Percentiles rank a stretch among this genome's conserved stretches.
Conservation (phyloP, 1,284 basidiomycete species). For the Coniferiporia sulphurascens region DNA sequence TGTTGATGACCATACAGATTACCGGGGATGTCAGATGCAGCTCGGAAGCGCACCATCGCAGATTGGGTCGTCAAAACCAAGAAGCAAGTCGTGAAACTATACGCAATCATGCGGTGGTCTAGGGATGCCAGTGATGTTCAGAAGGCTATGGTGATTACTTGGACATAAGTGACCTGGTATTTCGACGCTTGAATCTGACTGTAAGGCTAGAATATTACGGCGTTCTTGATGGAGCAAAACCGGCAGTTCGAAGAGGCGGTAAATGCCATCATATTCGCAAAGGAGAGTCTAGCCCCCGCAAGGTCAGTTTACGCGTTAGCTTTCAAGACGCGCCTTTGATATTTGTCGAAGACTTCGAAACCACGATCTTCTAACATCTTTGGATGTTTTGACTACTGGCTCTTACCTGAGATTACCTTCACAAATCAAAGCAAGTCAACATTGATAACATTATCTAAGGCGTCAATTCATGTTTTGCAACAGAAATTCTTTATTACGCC, state of each 20-base stretch:
- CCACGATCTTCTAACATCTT: conserved; percentile 84
- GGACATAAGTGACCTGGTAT: neutral
- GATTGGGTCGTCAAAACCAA: conserved; percentile 87
- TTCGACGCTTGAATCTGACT: neutral
- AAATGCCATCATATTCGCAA: conserved; percentile 56
- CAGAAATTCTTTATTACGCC: conserved; percentile 65
- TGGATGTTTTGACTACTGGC: conserved; percentile 81
- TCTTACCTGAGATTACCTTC: conserved; percentile 77
- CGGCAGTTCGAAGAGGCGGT: conserved; percentile 76
- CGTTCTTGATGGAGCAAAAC: conserved; percentile 80
- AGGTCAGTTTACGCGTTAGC: conserved; percentile 36
- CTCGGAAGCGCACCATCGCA: conserved; percentile 76
- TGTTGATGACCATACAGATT: conserved; percentile 43
- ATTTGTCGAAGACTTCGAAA: conserved; percentile 62
- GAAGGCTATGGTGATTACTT: conserved; percentile 70
- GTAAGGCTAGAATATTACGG: conserved; percentile 64
- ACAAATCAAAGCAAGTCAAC: conserved; percentile 59
- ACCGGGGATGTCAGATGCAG: conserved; percentile 78
- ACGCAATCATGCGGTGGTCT: conserved; percentile 81
- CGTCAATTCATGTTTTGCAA: conserved; percentile 19
- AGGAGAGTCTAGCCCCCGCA: conserved; percentile 62
- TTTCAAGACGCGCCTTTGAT: neutral
- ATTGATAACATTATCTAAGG: conserved; percentile 8
- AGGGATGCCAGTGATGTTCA: conserved; percentile 75
- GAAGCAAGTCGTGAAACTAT: conserved; percentile 86